These are phyloP conservation scores for Xylariales sp. DNA, from an alignment of 2,329 filamentous ascomycete species.

Conservation along the genomic window DNA sequence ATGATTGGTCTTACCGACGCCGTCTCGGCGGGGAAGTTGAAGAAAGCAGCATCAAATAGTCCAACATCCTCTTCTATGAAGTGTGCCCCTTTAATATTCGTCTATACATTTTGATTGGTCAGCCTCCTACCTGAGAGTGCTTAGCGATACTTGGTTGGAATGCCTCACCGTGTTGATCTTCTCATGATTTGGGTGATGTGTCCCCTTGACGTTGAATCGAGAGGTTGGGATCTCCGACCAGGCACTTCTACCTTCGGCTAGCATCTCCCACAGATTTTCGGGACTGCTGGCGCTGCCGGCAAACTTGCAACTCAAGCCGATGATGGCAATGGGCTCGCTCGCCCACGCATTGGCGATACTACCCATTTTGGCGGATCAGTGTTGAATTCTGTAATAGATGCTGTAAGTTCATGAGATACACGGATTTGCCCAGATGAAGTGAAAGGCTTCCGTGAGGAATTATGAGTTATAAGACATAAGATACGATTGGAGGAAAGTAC, in stretches of 20 bases:
- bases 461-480: too few relatives aligned
- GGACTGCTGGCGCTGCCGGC: slow-evolving; percentile 19
- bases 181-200: slow-evolving; percentile 13
- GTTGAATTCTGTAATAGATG: too few relatives aligned
- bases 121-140: background rate
- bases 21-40: slow-evolving; percentile 25
- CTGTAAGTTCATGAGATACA: too few relatives aligned
- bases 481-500: too few relatives aligned
- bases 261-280: slow-evolving; percentile 20
- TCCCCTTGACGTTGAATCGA: slow-evolving; percentile 15
- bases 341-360: too few relatives aligned
- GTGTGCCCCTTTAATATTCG: slow-evolving; percentile 17
- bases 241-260: slow-evolving; percentile 15
- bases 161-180: background rate
- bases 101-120: slow-evolving; percentile 13
- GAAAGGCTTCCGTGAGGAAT: too few relatives aligned
- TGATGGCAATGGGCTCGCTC: slow-evolving; percentile 25
- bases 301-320: slow-evolving; percentile 25
- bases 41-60: slow-evolving; percentile 32
- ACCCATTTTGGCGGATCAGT: too few relatives aligned
- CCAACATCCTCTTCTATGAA: slow-evolving; percentile 27
- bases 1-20: slow-evolving; percentile 13
- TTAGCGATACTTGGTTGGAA: background rate
- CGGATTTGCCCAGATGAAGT: too few relatives aligned
- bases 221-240: slow-evolving; percentile 19